A percentile compares a stretch with the other conserved stretches of the same genome.
These are phyloP conservation scores for Fusarium sulawesiense DNA, from an alignment of 2,329 filamentous ascomycete species.

Conservation along the genomic window DNA sequence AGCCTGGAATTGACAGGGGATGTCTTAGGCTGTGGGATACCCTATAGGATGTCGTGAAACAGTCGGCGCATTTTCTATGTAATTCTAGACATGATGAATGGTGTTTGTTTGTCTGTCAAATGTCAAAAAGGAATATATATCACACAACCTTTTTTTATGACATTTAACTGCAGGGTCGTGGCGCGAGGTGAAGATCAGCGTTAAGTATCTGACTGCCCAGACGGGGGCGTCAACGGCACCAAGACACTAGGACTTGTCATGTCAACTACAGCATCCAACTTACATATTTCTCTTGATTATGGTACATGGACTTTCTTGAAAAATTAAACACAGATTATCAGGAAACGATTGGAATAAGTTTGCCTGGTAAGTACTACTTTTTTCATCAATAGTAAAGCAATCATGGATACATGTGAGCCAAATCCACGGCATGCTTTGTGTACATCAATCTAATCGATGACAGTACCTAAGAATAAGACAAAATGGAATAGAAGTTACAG, in stretches of 20 bases:
- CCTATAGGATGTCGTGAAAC: constrained; percentile 13
- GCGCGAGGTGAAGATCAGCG: constrained; percentile 10
- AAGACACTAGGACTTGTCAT: neutral
- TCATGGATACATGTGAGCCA: too few species aligned
- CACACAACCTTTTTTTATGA: neutral
- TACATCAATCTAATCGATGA: neutral
- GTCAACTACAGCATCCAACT: neutral
- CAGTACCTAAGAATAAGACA: neutral
- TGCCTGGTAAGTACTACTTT: too few species aligned
- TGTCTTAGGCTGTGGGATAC: constrained; percentile 2
- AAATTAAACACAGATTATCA: fast-evolving
- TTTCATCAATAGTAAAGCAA: too few species aligned
- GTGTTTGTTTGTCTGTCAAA: neutral
- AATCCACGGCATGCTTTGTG: neutral
- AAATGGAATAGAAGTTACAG: neutral
- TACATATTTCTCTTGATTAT: neutral
- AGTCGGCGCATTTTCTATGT: neutral
- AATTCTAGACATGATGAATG: neutral
- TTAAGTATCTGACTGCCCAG: neutral
- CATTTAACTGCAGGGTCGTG: constrained; percentile 15
- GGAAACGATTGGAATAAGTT: neutral
- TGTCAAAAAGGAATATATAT: neutral
- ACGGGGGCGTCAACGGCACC: neutral
- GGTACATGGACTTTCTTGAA: neutral
- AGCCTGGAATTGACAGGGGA: constrained; percentile 15